Evolutionary conservation across 208 protist genomes (phyloP).

Genomic region (Blechomonas ayalai): DNA sequence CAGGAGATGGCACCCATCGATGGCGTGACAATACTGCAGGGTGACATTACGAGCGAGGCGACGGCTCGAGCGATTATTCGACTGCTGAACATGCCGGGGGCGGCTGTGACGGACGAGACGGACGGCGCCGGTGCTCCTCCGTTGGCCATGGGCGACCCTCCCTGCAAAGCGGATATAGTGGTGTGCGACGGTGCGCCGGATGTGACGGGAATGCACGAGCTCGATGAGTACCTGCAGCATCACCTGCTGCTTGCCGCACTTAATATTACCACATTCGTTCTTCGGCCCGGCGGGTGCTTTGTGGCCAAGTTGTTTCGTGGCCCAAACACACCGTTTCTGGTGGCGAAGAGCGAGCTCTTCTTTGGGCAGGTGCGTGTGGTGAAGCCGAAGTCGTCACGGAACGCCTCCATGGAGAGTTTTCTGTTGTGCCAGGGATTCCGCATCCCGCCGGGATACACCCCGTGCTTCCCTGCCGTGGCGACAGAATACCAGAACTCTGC

Average conservation of each 20-base stretch:
- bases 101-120: constrained; percentile 13
- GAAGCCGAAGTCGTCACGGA: constrained; percentile 96
- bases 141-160: neutral
- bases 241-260: constrained; percentile 97
- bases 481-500: too few relatives aligned
- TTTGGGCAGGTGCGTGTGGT: constrained; percentile 93
- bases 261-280: constrained; percentile 96
- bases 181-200: constrained; percentile 99
- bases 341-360: constrained; percentile 95
- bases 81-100: constrained; percentile 91
- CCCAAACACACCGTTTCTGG: constrained; percentile 89
- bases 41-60: constrained; percentile 83
- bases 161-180: constrained; percentile 93
- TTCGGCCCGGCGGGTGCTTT: constrained; percentile 91
- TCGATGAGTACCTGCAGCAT: constrained; percentile 98
- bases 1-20: constrained; percentile 99
- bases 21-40: constrained; percentile 89
- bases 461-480: constrained; percentile 26
- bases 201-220: constrained; percentile 98
- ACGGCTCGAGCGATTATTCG: constrained; percentile 88
- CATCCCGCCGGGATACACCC: constrained; percentile 80
- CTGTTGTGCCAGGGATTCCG: constrained; percentile 92
- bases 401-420: constrained; percentile 95
- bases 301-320: constrained; percentile 99
- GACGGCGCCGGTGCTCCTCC: neutral